A percentile compares a stretch with the other conserved stretches of the same genome.
These are phyloP conservation scores for Fusarium nurragi DNA, from an alignment of 2,329 filamentous ascomycete species.

Conservation along the genomic window DNA sequence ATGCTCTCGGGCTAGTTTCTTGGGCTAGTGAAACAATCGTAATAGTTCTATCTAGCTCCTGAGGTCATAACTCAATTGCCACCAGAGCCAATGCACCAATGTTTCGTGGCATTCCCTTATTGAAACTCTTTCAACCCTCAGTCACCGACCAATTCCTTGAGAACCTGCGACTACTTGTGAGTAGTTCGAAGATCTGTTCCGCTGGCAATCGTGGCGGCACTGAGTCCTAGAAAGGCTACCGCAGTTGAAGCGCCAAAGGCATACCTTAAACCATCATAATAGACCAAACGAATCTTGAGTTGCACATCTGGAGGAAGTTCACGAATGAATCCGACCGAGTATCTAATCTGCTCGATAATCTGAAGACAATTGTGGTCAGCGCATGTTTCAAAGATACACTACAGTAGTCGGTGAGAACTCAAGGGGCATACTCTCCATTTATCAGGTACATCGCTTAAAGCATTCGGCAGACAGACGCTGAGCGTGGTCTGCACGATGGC, in stretches of 20 bases:
- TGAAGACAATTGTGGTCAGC: conserved; percentile 45
- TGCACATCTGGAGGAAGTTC: conserved; percentile 65
- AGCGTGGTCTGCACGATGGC: conserved; percentile 71
- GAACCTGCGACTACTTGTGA: conserved; percentile 24
- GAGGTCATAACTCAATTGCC: no score
- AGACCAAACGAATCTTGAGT: conserved; percentile 64
- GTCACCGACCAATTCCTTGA: background rate
- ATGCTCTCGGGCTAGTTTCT: no score
- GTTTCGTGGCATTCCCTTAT: no score
- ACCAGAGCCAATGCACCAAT: no score
- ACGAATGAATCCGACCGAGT: conserved; percentile 66
- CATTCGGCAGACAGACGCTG: conserved; percentile 61
- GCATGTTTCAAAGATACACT: conserved; percentile 10
- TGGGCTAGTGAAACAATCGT: no score
- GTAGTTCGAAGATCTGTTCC: conserved; percentile 46
- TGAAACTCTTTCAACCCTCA: no score
- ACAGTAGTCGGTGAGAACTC: conserved; percentile 18
- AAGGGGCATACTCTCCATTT: conserved; percentile 63
- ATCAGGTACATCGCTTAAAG: conserved; percentile 63
- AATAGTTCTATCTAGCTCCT: no score
- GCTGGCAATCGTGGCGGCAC: conserved; percentile 46
- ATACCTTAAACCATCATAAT: conserved; percentile 66
- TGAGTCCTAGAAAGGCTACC: conserved; percentile 58
- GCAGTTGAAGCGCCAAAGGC: conserved; percentile 65
- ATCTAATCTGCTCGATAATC: conserved; percentile 70